These are phyloP conservation scores for Colletotrichum cereale DNA, from an alignment of 2,329 filamentous ascomycete genomes.

Conservation along the genomic window DNA sequence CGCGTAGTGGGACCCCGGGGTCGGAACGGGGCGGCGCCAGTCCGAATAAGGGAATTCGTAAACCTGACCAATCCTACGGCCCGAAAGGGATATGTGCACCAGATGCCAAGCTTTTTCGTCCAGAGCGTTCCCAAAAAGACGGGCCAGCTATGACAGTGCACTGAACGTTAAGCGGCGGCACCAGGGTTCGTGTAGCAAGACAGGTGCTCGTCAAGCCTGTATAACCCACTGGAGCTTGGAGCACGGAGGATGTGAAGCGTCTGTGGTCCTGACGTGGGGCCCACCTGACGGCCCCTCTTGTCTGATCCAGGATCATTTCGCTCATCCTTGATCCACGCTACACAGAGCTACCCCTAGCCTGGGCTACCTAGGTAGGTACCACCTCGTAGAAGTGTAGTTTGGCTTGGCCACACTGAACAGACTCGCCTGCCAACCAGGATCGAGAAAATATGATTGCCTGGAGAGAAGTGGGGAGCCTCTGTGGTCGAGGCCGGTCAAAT, in stretches of 20 bases:
- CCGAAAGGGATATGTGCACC: neutral
- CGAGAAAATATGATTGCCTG: slow-evolving; percentile 34
- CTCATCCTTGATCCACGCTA: neutral
- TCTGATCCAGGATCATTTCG: neutral
- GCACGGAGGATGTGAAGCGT: slow-evolving; percentile 2
- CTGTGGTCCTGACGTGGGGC: neutral
- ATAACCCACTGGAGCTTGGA: neutral
- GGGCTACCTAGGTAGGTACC: neutral
- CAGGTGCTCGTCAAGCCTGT: no score
- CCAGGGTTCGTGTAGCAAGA: neutral
- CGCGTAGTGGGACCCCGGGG: neutral
- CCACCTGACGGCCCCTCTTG: neutral
- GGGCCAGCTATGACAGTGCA: neutral
- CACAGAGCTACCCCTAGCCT: neutral
- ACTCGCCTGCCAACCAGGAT: slow-evolving; percentile 13
- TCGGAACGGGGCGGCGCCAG: neutral
- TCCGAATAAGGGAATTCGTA: slow-evolving; percentile 24
- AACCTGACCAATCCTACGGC: slow-evolving; percentile 15
- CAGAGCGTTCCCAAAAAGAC: neutral
- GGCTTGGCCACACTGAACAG: neutral
- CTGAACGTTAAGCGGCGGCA: slow-evolving; percentile 1
- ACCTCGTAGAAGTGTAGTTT: neutral
- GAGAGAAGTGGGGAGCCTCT: slow-evolving; percentile 11
- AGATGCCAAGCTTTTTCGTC: slow-evolving; percentile 23
- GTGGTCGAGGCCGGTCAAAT: neutral